Conservation (phyloP, 208 protist genomes). For the Balamuthia mandrillaris region DNA sequence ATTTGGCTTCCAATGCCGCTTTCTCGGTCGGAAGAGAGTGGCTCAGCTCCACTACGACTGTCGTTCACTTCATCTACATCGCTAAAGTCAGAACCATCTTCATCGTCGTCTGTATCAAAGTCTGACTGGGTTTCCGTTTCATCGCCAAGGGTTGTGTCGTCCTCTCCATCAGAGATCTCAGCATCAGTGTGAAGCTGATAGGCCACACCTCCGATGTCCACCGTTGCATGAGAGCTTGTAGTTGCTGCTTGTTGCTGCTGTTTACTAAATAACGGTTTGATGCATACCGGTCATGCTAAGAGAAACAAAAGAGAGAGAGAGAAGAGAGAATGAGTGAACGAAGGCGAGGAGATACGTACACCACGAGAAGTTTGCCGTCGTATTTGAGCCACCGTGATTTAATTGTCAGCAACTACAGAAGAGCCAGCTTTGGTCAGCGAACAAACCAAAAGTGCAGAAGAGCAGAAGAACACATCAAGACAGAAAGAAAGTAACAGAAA, state of each 20-base stretch:
- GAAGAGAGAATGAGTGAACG: not conserved
- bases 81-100: too few species aligned
- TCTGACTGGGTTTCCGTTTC: too few species aligned
- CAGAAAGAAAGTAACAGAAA: not conserved
- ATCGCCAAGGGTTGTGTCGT: not conserved
- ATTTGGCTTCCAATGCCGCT: not conserved
- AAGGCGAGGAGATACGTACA: not conserved
- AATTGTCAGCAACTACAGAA: too few species aligned
- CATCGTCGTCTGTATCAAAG: too few species aligned
- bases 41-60: too few species aligned
- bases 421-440: not conserved
- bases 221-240: not conserved
- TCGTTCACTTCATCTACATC: too few species aligned
- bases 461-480: not conserved
- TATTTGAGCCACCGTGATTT: slow-evolving; percentile 16
- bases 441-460: not conserved
- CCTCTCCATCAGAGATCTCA: not conserved
- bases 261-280: too few species aligned
- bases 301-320: not conserved
- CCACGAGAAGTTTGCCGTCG: not conserved
- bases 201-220: not conserved
- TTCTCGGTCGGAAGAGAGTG: too few species aligned
- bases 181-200: not conserved
- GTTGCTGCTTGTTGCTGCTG: not conserved
- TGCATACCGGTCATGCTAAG: not conserved